Evolutionary conservation across 139 green algal genomes (phyloP).

Genomic region (Volvox africanus): DNA sequence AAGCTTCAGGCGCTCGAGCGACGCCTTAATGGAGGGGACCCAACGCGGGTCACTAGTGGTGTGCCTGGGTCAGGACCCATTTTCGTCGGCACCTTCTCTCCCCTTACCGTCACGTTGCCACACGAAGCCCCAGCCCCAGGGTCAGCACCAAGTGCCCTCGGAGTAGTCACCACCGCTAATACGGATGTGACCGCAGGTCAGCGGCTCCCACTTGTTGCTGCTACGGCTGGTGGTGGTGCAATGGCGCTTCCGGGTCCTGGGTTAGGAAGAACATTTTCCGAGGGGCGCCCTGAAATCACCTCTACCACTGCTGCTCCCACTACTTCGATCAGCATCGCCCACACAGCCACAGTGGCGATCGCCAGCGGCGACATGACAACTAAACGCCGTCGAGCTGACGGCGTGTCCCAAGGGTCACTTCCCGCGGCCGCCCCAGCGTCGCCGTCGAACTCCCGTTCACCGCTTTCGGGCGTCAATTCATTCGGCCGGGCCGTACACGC

Average conservation of each 20-base stretch:
- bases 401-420: background rate
- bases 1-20: slow-evolving; percentile 34
- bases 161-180: background rate
- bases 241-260: background rate
- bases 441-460: background rate
- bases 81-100: slow-evolving; percentile 15
- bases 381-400: background rate
- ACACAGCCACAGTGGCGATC: background rate
- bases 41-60: background rate
- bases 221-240: background rate
- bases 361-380: background rate
- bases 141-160: background rate
- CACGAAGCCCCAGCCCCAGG: background rate
- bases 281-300: too few relatives aligned
- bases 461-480: background rate
- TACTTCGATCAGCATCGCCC: background rate
- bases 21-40: background rate
- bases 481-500: background rate
- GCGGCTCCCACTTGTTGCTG: background rate
- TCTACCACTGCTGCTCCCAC: background rate
- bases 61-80: background rate
- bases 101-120: background rate
- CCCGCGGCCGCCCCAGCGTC: background rate
- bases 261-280: background rate
- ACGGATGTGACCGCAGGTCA: background rate